Evolutionary conservation across 345 rosid species (phyloP).

Genomic region (Lepidium africanum): DNA sequence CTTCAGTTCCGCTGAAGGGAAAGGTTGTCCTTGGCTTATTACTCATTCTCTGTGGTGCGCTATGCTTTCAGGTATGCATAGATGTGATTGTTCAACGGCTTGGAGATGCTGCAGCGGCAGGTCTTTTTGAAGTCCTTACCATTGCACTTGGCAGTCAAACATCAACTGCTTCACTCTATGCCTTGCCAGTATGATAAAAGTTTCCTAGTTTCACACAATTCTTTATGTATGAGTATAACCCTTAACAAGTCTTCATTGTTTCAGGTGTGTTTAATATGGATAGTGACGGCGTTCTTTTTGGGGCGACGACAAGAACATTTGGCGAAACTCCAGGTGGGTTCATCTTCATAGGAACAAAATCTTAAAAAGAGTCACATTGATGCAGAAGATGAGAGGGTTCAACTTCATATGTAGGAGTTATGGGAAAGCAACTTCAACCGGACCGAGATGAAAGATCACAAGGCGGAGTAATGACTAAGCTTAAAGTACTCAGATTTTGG

Average conservation of each 20-base stretch:
- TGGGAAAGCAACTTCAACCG: slow-evolving; percentile 6
- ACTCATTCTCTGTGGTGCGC: not conserved
- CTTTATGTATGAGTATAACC: not conserved
- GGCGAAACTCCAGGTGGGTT: slow-evolving; percentile 43
- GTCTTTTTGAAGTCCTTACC: slow-evolving; percentile 69
- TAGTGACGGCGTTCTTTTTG: slow-evolving; percentile 60
- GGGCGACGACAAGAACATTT: slow-evolving; percentile 69
- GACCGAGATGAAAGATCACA: slow-evolving; percentile 1
- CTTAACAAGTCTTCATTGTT: not conserved
- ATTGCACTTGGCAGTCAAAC: slow-evolving; percentile 55
- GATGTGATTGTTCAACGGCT: slow-evolving; percentile 90
- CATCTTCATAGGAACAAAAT: slow-evolving; percentile 25
- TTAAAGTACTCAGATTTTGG: not conserved
- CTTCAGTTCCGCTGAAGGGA: not conserved
- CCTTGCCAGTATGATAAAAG: slow-evolving; percentile 53
- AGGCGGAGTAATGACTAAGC: not conserved
- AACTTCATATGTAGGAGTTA: slow-evolving; percentile 16
- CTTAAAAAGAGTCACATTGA: not conserved
- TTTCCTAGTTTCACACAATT: not conserved
- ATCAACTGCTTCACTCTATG: slow-evolving; percentile 63
- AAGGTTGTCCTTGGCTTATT: not conserved
- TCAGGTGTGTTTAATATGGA: slow-evolving; percentile 73
- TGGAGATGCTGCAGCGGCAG: slow-evolving; percentile 94
- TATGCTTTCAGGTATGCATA: slow-evolving; percentile 57
- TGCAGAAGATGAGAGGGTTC: slow-evolving; percentile 18